phyloP scores from a whole-genome alignment of 306 rosid species.

The Malus fusca region DNA sequence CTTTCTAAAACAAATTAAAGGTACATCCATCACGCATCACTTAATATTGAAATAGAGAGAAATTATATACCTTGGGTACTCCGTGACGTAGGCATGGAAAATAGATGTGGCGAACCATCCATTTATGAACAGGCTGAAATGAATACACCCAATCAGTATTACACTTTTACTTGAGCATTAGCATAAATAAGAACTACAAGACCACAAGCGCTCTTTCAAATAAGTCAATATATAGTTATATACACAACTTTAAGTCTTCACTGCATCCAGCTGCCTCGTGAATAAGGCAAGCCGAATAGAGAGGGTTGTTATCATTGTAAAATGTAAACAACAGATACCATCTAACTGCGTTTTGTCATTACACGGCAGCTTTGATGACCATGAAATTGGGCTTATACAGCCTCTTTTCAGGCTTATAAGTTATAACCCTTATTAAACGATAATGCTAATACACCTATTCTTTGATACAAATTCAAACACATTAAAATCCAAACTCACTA shows the following conservation, averaged over 20 bases:
- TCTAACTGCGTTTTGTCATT: neutral
- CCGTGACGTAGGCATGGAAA: slow-evolving; percentile 82
- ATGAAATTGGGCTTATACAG: neutral
- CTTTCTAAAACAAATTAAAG: neutral
- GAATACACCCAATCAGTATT: neutral
- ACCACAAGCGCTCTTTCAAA: neutral
- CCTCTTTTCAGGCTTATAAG: neutral
- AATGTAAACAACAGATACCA: neutral
- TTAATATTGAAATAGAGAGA: neutral
- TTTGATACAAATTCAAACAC: neutral
- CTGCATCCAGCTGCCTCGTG: neutral
- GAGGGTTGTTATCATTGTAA: neutral
- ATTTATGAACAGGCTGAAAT: slow-evolving; percentile 91
- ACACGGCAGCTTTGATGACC: neutral
- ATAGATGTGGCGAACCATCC: slow-evolving; percentile 96
- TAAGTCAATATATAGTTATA: neutral
- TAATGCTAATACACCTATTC: neutral
- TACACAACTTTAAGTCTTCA: neutral
- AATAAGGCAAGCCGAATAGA: neutral
- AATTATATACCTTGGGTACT: slow-evolving; percentile 62
- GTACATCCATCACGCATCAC: neutral
- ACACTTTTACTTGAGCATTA: neutral
- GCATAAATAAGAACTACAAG: neutral
- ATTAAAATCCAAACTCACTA: neutral
- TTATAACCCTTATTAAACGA: neutral